Evolutionary conservation across 805 yeast genomes (phyloP), one percentile per base, ranked within the genome.

Genomic region (Alloascoidea hylecoeti): DNA sequence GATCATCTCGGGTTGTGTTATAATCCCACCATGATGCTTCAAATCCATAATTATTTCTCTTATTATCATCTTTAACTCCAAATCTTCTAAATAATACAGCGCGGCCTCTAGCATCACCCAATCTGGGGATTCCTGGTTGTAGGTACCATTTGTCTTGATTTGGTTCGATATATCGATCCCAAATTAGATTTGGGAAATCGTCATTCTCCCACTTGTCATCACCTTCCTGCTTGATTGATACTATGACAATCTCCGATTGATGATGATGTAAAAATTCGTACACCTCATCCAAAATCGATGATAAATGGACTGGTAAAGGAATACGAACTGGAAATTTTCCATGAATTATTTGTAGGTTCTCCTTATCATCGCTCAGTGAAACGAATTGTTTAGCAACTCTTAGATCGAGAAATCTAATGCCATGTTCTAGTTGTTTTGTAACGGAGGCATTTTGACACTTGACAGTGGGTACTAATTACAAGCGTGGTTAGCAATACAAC

Each of bases 211-310:
- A 78, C 30, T 64, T 61, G 38, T 74, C 72, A 15, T 73, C 61
- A 32, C 89, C 89, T 54, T 81, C 92, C 51, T 76, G 81, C 50
- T 81, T 81, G 44, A 81, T 54, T 1, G 85, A 76, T 14, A 81
- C 68, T 40, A 81, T 54, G 6, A 78, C 80, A 6, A 72, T 58
- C 56, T 81, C 92, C 3, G 75, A 63, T 1, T 52, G 57, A 55
- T 79, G 66, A 3, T 52, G 41, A 13, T 62, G 57, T 42, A 80
- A 60, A 48, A 77, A 81, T 12, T 60, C 57, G 49, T 75, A 78
- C 30, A 81, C 64, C 39, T 75, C 82, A 0, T 67, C 55, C 46
- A 81, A 61, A 2, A 65, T 66, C n/a, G 61, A 63, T 4, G 54
- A 50, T 40, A 81, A 64, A 46, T 67, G 65, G 41, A 66, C 65